These are phyloP conservation scores for Hippophae rhamnoides DNA, from an alignment of 306 rosid species.

Conservation along the genomic window DNA sequence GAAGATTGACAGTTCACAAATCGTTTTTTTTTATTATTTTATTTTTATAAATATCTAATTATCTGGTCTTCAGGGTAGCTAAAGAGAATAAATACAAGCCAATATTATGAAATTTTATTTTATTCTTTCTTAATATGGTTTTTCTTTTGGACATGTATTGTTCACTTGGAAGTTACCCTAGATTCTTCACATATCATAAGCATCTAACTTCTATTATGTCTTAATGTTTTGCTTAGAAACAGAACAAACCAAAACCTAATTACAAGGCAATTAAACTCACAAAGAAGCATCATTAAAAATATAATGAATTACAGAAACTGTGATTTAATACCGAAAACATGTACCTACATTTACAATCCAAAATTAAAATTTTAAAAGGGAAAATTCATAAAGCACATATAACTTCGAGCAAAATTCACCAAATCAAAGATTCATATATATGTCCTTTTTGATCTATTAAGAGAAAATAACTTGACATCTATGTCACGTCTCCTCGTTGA, in stretches of 20 bases:
- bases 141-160: too few relatives aligned
- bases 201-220: too few relatives aligned
- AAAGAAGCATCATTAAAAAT: background rate
- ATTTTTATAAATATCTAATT: too few relatives aligned
- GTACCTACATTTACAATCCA: background rate
- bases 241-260: background rate
- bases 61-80: too few relatives aligned
- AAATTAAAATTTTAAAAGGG: background rate
- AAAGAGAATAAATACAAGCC: too few relatives aligned
- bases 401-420: background rate
- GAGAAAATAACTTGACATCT: conserved; percentile 6
- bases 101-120: too few relatives aligned
- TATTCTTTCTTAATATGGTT: too few relatives aligned
- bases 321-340: background rate
- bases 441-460: conserved; percentile 3
- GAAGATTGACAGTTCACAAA: too few relatives aligned
- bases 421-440: background rate
- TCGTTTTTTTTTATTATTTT: too few relatives aligned
- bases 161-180: too few relatives aligned
- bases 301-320: background rate
- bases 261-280: background rate
- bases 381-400: background rate
- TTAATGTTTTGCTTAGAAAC: background rate
- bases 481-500: conserved; percentile 2
- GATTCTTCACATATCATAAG: too few relatives aligned